Evolutionary conservation across 805 yeast genomes (phyloP), one percentile per base, ranked within the genome.

Genomic region (Teunomyces atbi): DNA sequence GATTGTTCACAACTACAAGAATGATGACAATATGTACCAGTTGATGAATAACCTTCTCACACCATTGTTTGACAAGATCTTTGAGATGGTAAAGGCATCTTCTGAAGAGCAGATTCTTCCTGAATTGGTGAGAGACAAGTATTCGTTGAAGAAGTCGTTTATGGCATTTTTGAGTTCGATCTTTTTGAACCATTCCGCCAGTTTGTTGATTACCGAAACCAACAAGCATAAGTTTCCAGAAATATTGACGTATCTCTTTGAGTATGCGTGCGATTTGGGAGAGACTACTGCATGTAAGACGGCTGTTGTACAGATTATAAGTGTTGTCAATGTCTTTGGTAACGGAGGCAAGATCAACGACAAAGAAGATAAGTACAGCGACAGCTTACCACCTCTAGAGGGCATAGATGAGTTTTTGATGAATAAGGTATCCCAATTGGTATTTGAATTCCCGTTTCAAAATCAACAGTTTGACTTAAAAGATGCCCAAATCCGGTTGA

Each of bases 361-460:
- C 55, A 61, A 75, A 6, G 73, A 75, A 20, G 92, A 87, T 59
- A 73, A 72, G 56, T 79, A 75, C 52, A 64, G 71, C 20, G 52
- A 60, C 13, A 67, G 73, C 38, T 77, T 79, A 19, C 73, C 76
- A 8, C 68, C 76, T 20, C 68, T 87, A 42, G 91, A 85, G 13
- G 88, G 94, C 5, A 79, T 88, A 41, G 84, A 86, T 46, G 82
- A 79, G 36, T 79, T 81, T 57, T 75, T 91, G 48, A 79, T 88
- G 64, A 81, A 83, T 42, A 84, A 83, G 53, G 73, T 82, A 21
- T 77, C 90, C 3, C 77, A 84, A 42, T 68, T 88, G 45, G 74
- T 84, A 29, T 86, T 89, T 69, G 91, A 89, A 62, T 70, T 89
- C 41, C 89, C 96, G n/a, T 83, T 88, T 61, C 83, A 85, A 54